Evolutionary conservation across 1,139 yeast genomes (phyloP).

Genomic region (Hyphopichia fennica): DNA sequence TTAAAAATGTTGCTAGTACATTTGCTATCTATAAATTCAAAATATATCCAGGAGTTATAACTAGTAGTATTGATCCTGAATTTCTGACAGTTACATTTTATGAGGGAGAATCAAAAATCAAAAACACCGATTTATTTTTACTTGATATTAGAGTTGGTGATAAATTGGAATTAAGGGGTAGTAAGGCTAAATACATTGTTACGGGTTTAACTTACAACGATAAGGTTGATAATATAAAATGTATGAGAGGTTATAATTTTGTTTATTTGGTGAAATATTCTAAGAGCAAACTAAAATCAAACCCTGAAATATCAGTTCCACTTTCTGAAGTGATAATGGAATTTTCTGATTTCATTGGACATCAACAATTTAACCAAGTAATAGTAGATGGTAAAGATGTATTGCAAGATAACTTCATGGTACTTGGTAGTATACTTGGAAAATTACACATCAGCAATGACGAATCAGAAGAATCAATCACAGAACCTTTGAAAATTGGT

Average conservation of each 20-base stretch:
- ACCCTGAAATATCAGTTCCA: conserved; percentile 11
- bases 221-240: conserved; percentile 29
- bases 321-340: conserved; percentile 33
- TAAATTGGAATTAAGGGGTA: conserved; percentile 17
- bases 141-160: conserved; percentile 43
- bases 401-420: conserved; percentile 6
- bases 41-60: conserved; percentile 33
- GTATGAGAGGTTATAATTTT: conserved; percentile 61
- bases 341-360: conserved; percentile 40
- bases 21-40: conserved; percentile 40
- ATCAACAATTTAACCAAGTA: conserved; percentile 29
- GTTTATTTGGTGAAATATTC: conserved; percentile 32
- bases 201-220: conserved; percentile 39
- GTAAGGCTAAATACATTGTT: conserved; percentile 32
- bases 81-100: conserved; percentile 32
- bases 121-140: conserved; percentile 28
- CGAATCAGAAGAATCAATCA: not conserved
- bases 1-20: conserved; percentile 24
- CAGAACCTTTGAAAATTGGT: not conserved
- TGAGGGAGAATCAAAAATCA: conserved; percentile 30
- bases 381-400: conserved; percentile 11
- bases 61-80: conserved; percentile 17
- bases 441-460: not conserved
- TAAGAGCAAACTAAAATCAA: conserved; percentile 7
- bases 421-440: not conserved